phyloP scores from a whole-genome alignment of 2,329 filamentous ascomycete genomes.

The Colletotrichum endophyticum region DNA sequence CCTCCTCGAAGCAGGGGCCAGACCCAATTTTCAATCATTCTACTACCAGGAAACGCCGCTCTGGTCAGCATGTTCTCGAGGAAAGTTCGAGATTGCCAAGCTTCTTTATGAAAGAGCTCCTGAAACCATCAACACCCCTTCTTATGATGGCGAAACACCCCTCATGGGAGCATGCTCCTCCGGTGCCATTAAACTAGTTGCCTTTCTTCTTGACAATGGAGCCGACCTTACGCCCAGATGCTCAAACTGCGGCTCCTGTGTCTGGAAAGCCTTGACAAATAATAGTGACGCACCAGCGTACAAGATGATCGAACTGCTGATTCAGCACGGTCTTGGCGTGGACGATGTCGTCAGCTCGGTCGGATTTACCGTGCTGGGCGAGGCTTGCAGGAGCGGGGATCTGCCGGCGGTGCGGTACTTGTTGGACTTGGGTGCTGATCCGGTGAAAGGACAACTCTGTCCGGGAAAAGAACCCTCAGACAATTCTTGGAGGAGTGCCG shows the following conservation, averaged over 20 bases:
- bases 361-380: conserved; percentile 22
- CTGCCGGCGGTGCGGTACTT: conserved; percentile 22
- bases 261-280: conserved; percentile 7
- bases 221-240: conserved; percentile 17
- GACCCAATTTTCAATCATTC: neutral
- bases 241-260: conserved; percentile 9
- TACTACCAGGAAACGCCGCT: conserved; percentile 23
- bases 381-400: conserved; percentile 19
- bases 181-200: conserved; percentile 10
- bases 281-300: neutral
- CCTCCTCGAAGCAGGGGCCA: conserved; percentile 25
- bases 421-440: conserved; percentile 25
- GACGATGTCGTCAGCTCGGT: conserved; percentile 13
- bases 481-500: conserved; percentile 20
- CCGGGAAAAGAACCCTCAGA: neutral
- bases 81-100: conserved; percentile 19
- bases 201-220: conserved; percentile 24
- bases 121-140: conserved; percentile 20
- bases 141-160: conserved; percentile 17
- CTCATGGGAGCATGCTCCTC: conserved; percentile 20
- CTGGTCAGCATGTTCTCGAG: conserved; percentile 17
- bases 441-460: conserved; percentile 13
- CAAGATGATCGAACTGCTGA: conserved; percentile 19
- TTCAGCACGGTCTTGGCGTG: conserved; percentile 24
- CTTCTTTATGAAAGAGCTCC: conserved; percentile 22